A percentile compares a stretch with the other conserved stretches of the same genome.
phyloP scores from a whole-genome alignment of 345 rosid species.

The Isatis tinctoria region DNA sequence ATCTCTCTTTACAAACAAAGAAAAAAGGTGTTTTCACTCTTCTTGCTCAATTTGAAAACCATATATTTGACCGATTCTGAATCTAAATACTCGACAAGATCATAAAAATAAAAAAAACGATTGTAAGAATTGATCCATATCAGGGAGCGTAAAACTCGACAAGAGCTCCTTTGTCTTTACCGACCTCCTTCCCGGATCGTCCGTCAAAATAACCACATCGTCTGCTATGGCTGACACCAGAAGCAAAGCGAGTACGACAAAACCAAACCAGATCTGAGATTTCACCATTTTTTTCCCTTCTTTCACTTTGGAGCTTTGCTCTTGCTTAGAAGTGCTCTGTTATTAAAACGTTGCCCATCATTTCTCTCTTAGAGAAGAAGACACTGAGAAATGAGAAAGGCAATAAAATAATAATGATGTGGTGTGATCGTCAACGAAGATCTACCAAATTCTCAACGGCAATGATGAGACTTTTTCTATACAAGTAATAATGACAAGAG shows the following conservation, averaged over 20 bases:
- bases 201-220: constrained; percentile 80
- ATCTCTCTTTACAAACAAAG: too few relatives aligned
- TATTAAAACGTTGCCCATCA: neutral
- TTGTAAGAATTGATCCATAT: constrained; percentile 33
- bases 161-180: constrained; percentile 86
- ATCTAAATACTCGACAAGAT: too few relatives aligned
- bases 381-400: neutral
- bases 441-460: too few relatives aligned
- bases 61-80: too few relatives aligned
- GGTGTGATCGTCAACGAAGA: too few relatives aligned
- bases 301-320: constrained; percentile 9
- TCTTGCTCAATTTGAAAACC: too few relatives aligned
- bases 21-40: too few relatives aligned
- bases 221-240: constrained; percentile 60
- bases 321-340: neutral
- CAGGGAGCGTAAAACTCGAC: constrained; percentile 99
- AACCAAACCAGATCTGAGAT: constrained; percentile 69
- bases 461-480: too few relatives aligned
- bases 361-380: constrained; percentile 13
- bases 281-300: constrained; percentile 34
- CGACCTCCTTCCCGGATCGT: constrained; percentile 89
- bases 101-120: neutral
- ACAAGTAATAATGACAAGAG: too few relatives aligned
- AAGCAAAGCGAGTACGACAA: constrained; percentile 44
- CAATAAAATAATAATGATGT: constrained; percentile 2